Conservation (phyloP, 345 rosid genomes). For the Ailanthus altissimus region DNA sequence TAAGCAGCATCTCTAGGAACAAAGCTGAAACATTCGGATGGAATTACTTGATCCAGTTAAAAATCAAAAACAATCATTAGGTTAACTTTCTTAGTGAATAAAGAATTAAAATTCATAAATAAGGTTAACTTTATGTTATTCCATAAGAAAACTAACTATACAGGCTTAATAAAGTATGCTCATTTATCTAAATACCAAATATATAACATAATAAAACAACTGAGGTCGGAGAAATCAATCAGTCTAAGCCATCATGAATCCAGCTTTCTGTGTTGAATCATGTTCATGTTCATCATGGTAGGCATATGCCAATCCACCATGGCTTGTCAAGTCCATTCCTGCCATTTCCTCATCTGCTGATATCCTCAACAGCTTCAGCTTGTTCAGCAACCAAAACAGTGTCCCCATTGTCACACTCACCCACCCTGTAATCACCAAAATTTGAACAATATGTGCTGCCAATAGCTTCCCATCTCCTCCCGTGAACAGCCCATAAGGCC, state of each 20-base stretch:
- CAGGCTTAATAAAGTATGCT: neutral
- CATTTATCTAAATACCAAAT: neutral
- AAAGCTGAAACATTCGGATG: too few species aligned
- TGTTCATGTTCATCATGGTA: slow-evolving; percentile 35
- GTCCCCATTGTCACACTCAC: slow-evolving; percentile 55
- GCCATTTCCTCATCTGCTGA: slow-evolving; percentile 54
- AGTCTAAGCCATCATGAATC: slow-evolving; percentile 17
- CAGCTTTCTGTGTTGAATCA: slow-evolving; percentile 13
- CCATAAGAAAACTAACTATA: neutral
- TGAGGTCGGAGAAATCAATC: slow-evolving; percentile 12
- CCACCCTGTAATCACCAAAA: slow-evolving; percentile 36
- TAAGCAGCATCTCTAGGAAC: too few species aligned
- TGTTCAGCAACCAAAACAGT: slow-evolving; percentile 41
- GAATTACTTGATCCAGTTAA: neutral
- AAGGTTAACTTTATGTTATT: neutral
- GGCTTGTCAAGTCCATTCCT: slow-evolving; percentile 59
- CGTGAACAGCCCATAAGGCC: slow-evolving; percentile 45
- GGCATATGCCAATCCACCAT: slow-evolving; percentile 56
- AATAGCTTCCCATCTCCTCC: slow-evolving; percentile 43
- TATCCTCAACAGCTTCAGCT: slow-evolving; percentile 47
- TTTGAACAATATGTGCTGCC: slow-evolving; percentile 44
- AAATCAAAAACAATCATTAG: neutral
- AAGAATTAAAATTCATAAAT: too few species aligned
- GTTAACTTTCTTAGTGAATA: too few species aligned
- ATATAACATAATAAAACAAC: slow-evolving; percentile 10